These are phyloP conservation scores for Lactarius vividus DNA, from an alignment of 768 basidiomycete genomes.

Conservation along the genomic window DNA sequence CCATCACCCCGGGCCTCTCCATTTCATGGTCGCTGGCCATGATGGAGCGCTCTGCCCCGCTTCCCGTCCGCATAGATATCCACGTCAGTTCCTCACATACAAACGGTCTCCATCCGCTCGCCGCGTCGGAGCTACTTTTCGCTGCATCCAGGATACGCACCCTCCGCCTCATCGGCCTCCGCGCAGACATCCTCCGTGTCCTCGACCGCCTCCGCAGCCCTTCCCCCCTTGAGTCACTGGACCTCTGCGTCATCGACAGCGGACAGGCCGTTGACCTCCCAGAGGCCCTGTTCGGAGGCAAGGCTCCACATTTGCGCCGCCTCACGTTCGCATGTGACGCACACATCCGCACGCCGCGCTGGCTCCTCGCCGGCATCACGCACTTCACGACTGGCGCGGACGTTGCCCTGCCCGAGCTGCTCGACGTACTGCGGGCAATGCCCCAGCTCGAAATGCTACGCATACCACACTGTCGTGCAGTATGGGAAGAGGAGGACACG, in stretches of 20 bases:
- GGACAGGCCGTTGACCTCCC: slow-evolving; percentile 15
- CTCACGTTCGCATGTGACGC: slow-evolving; percentile 16
- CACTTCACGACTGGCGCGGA: slow-evolving; percentile 20
- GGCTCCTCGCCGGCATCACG: slow-evolving; percentile 14
- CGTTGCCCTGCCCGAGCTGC: background rate
- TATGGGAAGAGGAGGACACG: slow-evolving; percentile 9
- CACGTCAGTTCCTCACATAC: slow-evolving; percentile 8
- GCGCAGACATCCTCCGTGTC: slow-evolving; percentile 11
- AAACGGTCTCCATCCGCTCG: slow-evolving; percentile 21
- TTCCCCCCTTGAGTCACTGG: slow-evolving; percentile 10
- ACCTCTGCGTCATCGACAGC: slow-evolving; percentile 13
- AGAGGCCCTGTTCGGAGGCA: slow-evolving; percentile 12
- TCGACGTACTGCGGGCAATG: slow-evolving; percentile 13
- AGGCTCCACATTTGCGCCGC: slow-evolving; percentile 13
- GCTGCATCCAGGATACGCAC: slow-evolving; percentile 18
- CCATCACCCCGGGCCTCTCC: slow-evolving; percentile 16
- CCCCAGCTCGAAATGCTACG: slow-evolving; percentile 15
- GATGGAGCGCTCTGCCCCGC: slow-evolving; percentile 22
- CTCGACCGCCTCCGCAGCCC: slow-evolving; percentile 20
- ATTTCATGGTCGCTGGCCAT: slow-evolving; percentile 22
- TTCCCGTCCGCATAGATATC: slow-evolving; percentile 14
- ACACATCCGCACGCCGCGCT: slow-evolving; percentile 15
- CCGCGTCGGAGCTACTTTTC: slow-evolving; percentile 22
- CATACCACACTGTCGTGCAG: slow-evolving; percentile 22
- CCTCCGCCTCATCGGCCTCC: slow-evolving; percentile 21